These are phyloP conservation scores for Hericium coralloides DNA, from an alignment of 768 basidiomycete genomes.

Conservation along the genomic window DNA sequence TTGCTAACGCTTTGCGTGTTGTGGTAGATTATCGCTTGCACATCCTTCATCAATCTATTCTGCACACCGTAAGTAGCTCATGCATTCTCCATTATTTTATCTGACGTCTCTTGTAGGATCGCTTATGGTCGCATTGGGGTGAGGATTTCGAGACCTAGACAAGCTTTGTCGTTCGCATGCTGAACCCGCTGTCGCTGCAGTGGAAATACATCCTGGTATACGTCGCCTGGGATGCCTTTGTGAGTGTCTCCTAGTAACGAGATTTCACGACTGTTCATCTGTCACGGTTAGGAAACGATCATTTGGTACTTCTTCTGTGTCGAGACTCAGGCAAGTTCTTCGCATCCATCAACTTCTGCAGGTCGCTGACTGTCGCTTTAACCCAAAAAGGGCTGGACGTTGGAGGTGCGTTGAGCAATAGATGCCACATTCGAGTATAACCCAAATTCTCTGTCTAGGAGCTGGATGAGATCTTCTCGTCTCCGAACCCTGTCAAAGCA, in stretches of 20 bases:
- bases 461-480: constrained; percentile 1
- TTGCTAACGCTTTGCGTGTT: not conserved
- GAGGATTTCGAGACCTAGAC: not conserved
- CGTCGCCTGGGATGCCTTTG: constrained; percentile 1
- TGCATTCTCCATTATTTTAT: not conserved
- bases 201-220: constrained; percentile 1
- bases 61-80: not conserved
- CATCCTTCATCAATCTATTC: constrained; percentile 3
- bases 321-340: not conserved
- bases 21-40: not conserved
- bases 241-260: not conserved
- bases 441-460: not conserved
- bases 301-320: constrained; percentile 3
- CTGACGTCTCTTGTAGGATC: not conserved
- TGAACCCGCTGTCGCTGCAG: not conserved
- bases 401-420: not conserved
- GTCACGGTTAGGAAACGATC: not conserved
- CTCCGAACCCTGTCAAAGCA: not conserved
- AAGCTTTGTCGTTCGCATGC: not conserved
- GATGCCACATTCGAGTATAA: too few relatives aligned
- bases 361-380: not conserved
- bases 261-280: not conserved
- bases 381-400: not conserved
- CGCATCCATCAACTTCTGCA: not conserved
- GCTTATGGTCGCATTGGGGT: not conserved